A percentile compares a stretch with the other conserved stretches of the same genome.
Evolutionary conservation across 495 filamentous ascomycete genomes (phyloP).

Genomic region (Aspergillus nanangensis): DNA sequence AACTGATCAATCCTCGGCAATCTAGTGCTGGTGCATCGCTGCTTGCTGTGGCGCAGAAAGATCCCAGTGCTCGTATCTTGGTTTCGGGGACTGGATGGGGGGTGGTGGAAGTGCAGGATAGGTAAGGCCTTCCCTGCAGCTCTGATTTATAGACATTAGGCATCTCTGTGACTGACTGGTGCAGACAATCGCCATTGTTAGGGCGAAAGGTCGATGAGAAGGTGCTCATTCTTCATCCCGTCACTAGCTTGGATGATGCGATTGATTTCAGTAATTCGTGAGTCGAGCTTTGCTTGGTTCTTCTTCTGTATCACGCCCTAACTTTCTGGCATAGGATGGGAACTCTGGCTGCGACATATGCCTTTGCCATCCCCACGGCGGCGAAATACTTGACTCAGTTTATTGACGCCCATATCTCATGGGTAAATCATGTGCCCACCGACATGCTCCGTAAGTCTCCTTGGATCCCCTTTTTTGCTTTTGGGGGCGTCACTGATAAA

Average conservation of each 20-base stretch:
- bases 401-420: slow-evolving; percentile 40
- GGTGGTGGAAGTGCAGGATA: slow-evolving; percentile 26
- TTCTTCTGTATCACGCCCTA: neutral
- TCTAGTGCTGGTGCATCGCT: slow-evolving; percentile 7
- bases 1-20: slow-evolving; percentile 9
- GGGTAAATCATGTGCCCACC: slow-evolving; percentile 47
- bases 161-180: neutral
- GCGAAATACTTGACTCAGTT: slow-evolving; percentile 52
- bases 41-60: slow-evolving; percentile 21
- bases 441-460: slow-evolving; percentile 32
- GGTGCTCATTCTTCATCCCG: slow-evolving; percentile 29
- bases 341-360: slow-evolving; percentile 41
- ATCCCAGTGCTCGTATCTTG: slow-evolving; percentile 14
- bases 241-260: slow-evolving; percentile 42
- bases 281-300: slow-evolving; percentile 1
- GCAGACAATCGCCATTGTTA: slow-evolving; percentile 22
- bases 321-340: neutral
- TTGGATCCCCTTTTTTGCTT: neutral
- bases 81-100: slow-evolving; percentile 30
- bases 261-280: slow-evolving; percentile 35
- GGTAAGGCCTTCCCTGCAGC: slow-evolving; percentile 7
- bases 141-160: neutral
- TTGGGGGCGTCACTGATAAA: neutral
- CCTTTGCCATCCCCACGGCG: slow-evolving; percentile 40
- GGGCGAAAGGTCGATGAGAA: slow-evolving; percentile 27